Evolutionary conservation across 2,329 filamentous ascomycete species (phyloP).

Genomic region (Xylaria sp.): DNA sequence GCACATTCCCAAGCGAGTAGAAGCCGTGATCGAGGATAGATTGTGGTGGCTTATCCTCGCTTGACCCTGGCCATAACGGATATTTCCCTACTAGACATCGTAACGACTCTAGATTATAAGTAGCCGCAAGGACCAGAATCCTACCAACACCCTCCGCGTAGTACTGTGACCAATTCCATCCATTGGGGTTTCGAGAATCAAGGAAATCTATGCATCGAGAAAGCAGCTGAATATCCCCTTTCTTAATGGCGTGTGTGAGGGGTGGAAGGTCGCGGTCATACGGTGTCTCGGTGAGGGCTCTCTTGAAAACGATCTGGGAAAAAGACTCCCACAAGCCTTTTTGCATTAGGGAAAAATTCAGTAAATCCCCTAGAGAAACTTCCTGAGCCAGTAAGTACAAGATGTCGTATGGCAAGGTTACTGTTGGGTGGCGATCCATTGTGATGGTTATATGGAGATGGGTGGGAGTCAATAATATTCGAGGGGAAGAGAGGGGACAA

Average conservation of each 20-base stretch:
- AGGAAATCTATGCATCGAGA: neutral
- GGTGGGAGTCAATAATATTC: neutral
- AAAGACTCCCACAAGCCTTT: neutral
- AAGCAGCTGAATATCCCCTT: slow-evolving; percentile 11
- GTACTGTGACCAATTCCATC: slow-evolving; percentile 18
- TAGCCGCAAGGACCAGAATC: slow-evolving; percentile 4
- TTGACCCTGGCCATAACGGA: neutral
- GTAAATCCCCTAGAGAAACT: neutral
- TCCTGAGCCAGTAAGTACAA: neutral
- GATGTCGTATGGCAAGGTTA: neutral
- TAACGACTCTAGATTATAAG: slow-evolving; percentile 3
- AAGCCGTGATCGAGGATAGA: slow-evolving; percentile 1
- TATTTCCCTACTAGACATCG: slow-evolving; percentile 5
- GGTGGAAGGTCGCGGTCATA: neutral
- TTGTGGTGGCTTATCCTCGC: neutral
- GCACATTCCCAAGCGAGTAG: neutral
- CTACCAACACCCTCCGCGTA: neutral
- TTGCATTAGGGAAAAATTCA: neutral
- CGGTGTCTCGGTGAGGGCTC: neutral
- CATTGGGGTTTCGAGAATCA: neutral
- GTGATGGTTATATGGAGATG: neutral
- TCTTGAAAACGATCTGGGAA: neutral
- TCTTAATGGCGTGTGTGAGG: slow-evolving; percentile 8
- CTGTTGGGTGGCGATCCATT: neutral
- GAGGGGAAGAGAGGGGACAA: too few relatives aligned